Conservation (phyloP, 1,284 basidiomycete genomes). For the Ganoderma lucidum region DNA sequence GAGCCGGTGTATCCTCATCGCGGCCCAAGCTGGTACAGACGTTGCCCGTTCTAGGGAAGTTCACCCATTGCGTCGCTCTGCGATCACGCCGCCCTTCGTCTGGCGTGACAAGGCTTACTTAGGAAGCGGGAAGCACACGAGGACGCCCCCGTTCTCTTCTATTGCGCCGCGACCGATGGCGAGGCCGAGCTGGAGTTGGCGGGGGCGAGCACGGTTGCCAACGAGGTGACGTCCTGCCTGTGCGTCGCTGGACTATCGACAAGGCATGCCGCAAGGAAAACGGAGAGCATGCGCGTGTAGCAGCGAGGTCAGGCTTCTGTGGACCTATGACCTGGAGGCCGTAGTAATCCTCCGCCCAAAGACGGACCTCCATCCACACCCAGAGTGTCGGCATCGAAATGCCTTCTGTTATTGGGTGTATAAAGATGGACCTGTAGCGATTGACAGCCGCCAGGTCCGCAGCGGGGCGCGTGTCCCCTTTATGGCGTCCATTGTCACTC, state of each 20-base stretch:
- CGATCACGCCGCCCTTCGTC: conserved; percentile 15
- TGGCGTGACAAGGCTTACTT: not conserved
- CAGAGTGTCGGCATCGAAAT: not conserved
- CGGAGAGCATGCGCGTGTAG: not conserved
- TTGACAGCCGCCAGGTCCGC: conserved; percentile 8
- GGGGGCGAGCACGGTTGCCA: not conserved
- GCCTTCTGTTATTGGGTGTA: not conserved
- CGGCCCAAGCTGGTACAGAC: conserved; percentile 9
- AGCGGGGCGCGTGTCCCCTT: not conserved
- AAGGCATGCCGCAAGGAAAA: not conserved
- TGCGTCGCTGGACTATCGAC: not conserved
- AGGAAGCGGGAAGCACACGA: not conserved
- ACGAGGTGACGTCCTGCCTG: not conserved
- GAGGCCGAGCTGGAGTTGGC: not conserved
- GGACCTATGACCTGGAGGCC: not conserved
- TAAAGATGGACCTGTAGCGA: not conserved
- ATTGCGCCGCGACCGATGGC: not conserved
- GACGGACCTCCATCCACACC: not conserved
- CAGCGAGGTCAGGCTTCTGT: not conserved
- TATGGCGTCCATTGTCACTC: not conserved
- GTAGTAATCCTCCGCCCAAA: not conserved
- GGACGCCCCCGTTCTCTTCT: not conserved
- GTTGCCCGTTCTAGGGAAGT: conserved; percentile 1
- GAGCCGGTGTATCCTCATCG: not conserved
- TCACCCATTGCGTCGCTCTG: conserved; percentile 1